phyloP scores from a whole-genome alignment of 768 basidiomycete genomes.

The Phaeotremella fagi region DNA sequence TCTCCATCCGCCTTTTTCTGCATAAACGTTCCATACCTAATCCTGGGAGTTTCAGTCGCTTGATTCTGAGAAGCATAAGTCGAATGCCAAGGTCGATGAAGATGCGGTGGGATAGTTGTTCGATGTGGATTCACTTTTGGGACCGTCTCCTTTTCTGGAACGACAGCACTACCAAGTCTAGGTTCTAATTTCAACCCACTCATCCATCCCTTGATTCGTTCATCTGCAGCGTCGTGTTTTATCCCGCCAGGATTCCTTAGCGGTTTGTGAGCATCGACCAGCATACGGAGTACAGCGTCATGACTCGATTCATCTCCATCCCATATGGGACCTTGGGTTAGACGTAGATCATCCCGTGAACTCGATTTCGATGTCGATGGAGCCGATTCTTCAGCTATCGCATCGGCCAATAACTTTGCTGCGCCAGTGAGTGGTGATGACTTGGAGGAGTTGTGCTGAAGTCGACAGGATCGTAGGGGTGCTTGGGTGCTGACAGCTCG shows the following conservation, averaged over 20 bases:
- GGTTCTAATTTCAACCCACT: conserved; percentile 51
- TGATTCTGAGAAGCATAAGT: conserved; percentile 33
- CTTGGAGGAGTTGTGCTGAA: neutral
- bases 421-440: conserved; percentile 34
- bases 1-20: conserved; percentile 23
- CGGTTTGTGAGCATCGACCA: conserved; percentile 74
- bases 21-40: conserved; percentile 45
- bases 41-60: conserved; percentile 17
- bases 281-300: conserved; percentile 73
- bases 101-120: conserved; percentile 40
- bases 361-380: conserved; percentile 13
- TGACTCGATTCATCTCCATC: conserved; percentile 67
- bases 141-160: conserved; percentile 48
- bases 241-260: conserved; percentile 54
- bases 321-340: conserved; percentile 64
- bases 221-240: conserved; percentile 28
- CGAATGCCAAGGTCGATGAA: conserved; percentile 43
- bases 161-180: conserved; percentile 31
- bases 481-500: neutral
- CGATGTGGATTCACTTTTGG: conserved; percentile 37
- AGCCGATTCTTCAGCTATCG: conserved; percentile 49
- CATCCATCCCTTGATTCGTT: conserved; percentile 36
- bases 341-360: conserved; percentile 43
- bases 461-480: neutral
- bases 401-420: conserved; percentile 65